These are phyloP conservation scores for Alloascoidea africana DNA, from an alignment of 805 yeast species.

Conservation along the genomic window DNA sequence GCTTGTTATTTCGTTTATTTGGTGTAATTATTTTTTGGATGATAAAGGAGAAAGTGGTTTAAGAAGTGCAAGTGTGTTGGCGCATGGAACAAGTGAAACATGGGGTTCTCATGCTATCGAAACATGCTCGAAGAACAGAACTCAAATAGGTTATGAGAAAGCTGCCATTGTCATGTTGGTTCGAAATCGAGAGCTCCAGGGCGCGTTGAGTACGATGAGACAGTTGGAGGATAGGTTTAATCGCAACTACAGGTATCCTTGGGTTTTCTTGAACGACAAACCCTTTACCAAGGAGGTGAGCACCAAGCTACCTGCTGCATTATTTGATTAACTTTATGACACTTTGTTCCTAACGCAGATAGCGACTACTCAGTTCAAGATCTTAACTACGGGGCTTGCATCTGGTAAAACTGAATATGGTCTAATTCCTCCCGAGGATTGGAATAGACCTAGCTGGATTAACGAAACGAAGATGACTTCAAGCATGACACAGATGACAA, in stretches of 20 bases:
- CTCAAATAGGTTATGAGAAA: constrained; percentile 34
- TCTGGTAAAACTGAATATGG: constrained; percentile 76
- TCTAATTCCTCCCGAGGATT: constrained; percentile 60
- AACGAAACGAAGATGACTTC: constrained; percentile 52
- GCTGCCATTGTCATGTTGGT: constrained; percentile 78
- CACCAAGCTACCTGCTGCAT: neutral
- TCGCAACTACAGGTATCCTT: constrained; percentile 65
- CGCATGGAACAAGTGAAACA: too few species aligned
- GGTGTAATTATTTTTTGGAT: too few species aligned
- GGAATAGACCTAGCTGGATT: constrained; percentile 80
- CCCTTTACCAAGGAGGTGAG: constrained; percentile 54
- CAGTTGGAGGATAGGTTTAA: constrained; percentile 86
- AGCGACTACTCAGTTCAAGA: constrained; percentile 34
- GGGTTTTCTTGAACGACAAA: constrained; percentile 90
- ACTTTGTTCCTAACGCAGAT: too few species aligned
- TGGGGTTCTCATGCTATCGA: too few species aligned
- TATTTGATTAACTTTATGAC: too few species aligned
- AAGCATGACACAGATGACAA: constrained; percentile 36
- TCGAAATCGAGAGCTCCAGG: constrained; percentile 56
- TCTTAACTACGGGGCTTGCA: constrained; percentile 46
- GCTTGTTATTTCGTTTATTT: too few species aligned
- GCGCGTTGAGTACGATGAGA: constrained; percentile 48
- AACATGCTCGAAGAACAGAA: constrained; percentile 17
- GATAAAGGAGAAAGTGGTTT: too few species aligned
- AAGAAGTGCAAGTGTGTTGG: too few species aligned